These are phyloP conservation scores for Rhytidiadelphus loreus DNA, from an alignment of 225 moss, liverwort and hornwort genomes.

Conservation along the genomic window DNA sequence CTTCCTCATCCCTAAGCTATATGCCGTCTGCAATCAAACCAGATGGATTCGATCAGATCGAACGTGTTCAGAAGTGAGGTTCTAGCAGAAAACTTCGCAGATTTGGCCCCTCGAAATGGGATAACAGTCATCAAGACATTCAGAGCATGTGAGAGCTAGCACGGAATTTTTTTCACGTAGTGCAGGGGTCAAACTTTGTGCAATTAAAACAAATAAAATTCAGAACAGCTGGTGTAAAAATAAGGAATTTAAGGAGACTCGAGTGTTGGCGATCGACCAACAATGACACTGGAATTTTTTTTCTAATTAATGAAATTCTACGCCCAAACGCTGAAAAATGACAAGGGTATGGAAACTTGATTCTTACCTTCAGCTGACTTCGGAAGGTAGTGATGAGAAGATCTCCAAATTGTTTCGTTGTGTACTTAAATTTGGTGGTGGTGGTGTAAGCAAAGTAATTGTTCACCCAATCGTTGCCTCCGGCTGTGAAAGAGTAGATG, in stretches of 20 bases:
- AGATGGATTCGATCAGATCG: background rate
- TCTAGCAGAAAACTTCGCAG: background rate
- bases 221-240: background rate
- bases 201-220: background rate
- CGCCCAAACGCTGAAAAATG: background rate
- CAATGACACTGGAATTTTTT: background rate
- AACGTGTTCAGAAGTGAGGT: background rate
- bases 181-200: too few species aligned
- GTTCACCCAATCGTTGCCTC: conserved; percentile 65
- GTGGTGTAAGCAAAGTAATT: conserved; percentile 41
- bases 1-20: conserved; percentile 66
- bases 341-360: background rate
- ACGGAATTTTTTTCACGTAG: too few species aligned
- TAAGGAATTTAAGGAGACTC: background rate
- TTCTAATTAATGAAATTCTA: background rate
- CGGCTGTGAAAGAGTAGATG: conserved; percentile 34
- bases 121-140: background rate
- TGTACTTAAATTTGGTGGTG: conserved; percentile 11
- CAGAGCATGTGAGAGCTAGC: too few species aligned
- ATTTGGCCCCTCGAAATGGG: background rate
- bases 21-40: conserved; percentile 33
- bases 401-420: conserved; percentile 5
- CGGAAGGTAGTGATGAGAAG: conserved; percentile 5
- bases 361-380: conserved; percentile 24
- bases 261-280: background rate